phyloP scores from a whole-genome alignment of 2,329 filamentous ascomycete genomes.

The Madurella fahalii region DNA sequence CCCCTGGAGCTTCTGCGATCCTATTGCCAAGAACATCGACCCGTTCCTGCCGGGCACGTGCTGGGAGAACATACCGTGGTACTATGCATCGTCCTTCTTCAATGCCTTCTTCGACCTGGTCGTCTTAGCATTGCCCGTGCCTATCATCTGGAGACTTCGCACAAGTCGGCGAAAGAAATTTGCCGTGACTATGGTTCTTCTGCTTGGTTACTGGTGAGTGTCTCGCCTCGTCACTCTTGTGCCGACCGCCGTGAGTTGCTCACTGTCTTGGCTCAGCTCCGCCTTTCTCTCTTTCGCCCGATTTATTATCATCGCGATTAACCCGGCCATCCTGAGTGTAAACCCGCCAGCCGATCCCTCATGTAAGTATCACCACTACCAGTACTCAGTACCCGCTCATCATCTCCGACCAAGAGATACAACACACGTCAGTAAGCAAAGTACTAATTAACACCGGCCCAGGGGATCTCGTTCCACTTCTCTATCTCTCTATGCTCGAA shows the following conservation, averaged over 20 bases:
- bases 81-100: slow-evolving; percentile 1
- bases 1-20: background rate
- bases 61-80: slow-evolving; percentile 1
- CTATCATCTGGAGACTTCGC: background rate
- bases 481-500: background rate
- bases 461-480: background rate
- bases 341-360: background rate
- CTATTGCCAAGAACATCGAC: background rate
- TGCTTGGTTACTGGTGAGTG: background rate
- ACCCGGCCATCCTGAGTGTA: background rate
- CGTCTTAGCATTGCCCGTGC: background rate
- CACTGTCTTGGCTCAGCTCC: background rate
- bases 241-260: too few species aligned
- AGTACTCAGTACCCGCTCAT: too few species aligned
- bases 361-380: background rate
- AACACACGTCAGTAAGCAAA: too few species aligned
- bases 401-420: too few species aligned
- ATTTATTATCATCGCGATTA: background rate
- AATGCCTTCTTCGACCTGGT: background rate
- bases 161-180: background rate
- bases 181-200: background rate
- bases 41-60: background rate
- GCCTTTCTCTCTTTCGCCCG: background rate
- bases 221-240: background rate
- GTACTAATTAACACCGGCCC: background rate